Evolutionary conservation across 208 protist genomes (phyloP).

Genomic region (Leishmania guyanensis): DNA sequence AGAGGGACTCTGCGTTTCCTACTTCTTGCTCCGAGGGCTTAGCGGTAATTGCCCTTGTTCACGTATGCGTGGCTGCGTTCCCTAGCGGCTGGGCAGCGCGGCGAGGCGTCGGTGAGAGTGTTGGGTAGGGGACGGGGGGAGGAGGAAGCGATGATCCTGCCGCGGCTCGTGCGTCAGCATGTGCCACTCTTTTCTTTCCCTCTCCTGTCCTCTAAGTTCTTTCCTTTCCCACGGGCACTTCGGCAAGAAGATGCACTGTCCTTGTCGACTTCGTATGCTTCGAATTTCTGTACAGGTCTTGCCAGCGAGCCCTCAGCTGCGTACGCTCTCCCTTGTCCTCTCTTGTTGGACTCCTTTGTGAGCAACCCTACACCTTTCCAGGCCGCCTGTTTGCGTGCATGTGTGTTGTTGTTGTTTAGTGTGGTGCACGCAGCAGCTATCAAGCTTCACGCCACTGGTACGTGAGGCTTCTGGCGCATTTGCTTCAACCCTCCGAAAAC

Average conservation of each 20-base stretch:
- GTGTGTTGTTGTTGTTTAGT: neutral
- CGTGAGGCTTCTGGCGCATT: neutral
- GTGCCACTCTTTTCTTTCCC: neutral
- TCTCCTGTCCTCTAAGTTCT: neutral
- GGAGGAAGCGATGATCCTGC: neutral
- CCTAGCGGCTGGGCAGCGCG: neutral
- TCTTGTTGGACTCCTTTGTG: neutral
- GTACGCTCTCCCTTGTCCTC: constrained; percentile 1
- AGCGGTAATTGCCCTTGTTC: neutral
- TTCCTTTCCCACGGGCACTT: neutral
- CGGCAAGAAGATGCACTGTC: neutral
- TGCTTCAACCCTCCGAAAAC: neutral
- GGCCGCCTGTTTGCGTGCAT: neutral
- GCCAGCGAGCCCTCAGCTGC: neutral
- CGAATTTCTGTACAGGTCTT: neutral
- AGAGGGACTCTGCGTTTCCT: too few relatives aligned
- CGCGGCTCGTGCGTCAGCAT: neutral
- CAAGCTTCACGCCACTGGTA: neutral
- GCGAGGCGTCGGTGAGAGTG: neutral
- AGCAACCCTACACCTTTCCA: neutral
- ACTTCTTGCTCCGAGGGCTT: neutral
- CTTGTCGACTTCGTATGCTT: neutral
- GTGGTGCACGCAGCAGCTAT: neutral
- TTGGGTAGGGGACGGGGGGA: neutral
- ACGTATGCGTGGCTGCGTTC: neutral